These are phyloP conservation scores for Buddleja alternifolia DNA, from an alignment of 257 asterid genomes.

Conservation along the genomic window DNA sequence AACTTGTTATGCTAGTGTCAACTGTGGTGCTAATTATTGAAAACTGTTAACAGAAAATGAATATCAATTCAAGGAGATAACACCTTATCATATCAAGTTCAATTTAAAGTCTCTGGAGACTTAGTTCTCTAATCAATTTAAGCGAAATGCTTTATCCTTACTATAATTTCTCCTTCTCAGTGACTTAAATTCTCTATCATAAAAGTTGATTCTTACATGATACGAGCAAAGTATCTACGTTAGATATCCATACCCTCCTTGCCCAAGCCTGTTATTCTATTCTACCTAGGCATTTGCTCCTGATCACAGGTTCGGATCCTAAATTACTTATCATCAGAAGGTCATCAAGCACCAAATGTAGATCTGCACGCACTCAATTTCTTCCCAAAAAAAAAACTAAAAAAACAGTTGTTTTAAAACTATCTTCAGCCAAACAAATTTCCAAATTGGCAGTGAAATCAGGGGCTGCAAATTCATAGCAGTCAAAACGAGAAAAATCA, in stretches of 20 bases:
- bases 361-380: background rate
- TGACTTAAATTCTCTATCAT: too few species aligned
- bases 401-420: background rate
- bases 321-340: background rate
- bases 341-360: background rate
- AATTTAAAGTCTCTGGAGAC: background rate
- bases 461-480: background rate
- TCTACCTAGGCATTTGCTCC: background rate
- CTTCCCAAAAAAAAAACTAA: background rate
- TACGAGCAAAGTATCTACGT: too few species aligned
- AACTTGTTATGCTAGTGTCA: constrained; percentile 7
- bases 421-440: background rate
- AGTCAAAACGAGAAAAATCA: background rate
- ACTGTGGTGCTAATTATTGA: background rate
- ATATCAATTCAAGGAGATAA: background rate
- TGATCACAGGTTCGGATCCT: background rate
- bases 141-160: too few species aligned
- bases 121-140: too few species aligned
- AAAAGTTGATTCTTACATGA: too few species aligned
- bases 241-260: too few species aligned
- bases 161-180: too few species aligned
- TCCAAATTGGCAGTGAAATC: background rate
- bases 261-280: background rate
- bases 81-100: background rate
- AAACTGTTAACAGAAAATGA: constrained; percentile 18